phyloP scores from a whole-genome alignment of 192 early-diverging fungal genomes.

The Backusella circina region DNA sequence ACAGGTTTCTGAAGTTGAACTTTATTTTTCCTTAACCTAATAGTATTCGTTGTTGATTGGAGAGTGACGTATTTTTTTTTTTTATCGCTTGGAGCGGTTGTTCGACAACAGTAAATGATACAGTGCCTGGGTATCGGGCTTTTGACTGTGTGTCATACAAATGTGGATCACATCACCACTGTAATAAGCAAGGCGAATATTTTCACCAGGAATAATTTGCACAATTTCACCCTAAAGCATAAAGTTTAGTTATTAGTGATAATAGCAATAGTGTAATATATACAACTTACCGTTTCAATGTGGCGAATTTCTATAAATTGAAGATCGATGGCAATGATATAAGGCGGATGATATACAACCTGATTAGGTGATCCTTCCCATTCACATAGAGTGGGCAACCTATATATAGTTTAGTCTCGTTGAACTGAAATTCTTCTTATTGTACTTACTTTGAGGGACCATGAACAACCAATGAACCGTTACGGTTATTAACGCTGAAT shows the following conservation, averaged over 20 bases:
- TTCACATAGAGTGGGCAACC: slow-evolving; percentile 30
- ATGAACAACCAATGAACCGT: slow-evolving; percentile 49
- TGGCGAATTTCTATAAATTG: slow-evolving; percentile 89
- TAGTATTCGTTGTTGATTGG: not conserved
- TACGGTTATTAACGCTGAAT: slow-evolving; percentile 84
- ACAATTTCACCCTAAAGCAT: slow-evolving; percentile 46
- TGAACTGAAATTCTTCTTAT: not conserved
- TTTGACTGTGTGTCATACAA: slow-evolving; percentile 26
- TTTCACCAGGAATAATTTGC: slow-evolving; percentile 56
- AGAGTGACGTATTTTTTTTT: not conserved
- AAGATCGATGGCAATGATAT: slow-evolving; percentile 85
- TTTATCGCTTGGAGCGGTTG: not conserved
- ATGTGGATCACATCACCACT: slow-evolving; percentile 22
- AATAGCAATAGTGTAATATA: not conserved
- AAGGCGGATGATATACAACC: slow-evolving; percentile 68
- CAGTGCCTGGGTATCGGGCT: slow-evolving; percentile 23
- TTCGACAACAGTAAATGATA: slow-evolving; percentile 11
- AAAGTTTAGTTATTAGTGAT: not conserved
- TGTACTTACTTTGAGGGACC: slow-evolving; percentile 1
- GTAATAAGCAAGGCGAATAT: slow-evolving; percentile 47
- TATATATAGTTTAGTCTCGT: not conserved
- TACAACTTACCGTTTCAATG: slow-evolving; percentile 57
- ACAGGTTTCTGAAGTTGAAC: not conserved
- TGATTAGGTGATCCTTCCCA: slow-evolving; percentile 34
- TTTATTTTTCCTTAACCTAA: not conserved